Conservation (phyloP, 208 protist genomes). For the Trypanosoma platydactyli region DNA sequence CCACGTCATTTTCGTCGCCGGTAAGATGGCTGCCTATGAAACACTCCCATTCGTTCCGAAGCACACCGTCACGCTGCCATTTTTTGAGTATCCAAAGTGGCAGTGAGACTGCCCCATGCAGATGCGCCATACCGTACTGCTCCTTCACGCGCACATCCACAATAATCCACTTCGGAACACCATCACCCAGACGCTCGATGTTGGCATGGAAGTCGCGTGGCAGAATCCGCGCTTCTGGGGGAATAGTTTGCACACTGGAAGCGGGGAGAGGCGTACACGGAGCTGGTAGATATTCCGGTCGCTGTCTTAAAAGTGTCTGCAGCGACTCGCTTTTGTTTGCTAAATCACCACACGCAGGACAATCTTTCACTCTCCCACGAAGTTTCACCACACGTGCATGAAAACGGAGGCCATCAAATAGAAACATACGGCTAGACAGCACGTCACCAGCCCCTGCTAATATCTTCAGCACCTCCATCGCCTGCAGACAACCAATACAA, state of each 20-base stretch:
- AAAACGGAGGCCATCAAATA: constrained; percentile 83
- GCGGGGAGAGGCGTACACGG: constrained; percentile 21
- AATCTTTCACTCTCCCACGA: constrained; percentile 49
- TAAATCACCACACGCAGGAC: constrained; percentile 58
- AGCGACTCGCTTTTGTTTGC: constrained; percentile 19
- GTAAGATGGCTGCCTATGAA: constrained; percentile 14
- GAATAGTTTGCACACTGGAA: constrained; percentile 10
- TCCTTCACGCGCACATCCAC: constrained; percentile 71
- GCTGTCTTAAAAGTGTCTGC: constrained; percentile 17
- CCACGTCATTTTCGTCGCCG: neutral
- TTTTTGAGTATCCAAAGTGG: constrained; percentile 53
- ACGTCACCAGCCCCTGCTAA: constrained; percentile 63
- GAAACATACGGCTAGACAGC: constrained; percentile 74
- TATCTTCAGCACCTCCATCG: constrained; percentile 91
- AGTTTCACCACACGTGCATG: constrained; percentile 71
- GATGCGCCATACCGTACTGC: constrained; percentile 86
- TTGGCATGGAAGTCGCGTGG: constrained; percentile 5
- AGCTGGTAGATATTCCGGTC: constrained; percentile 58
- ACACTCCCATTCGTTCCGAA: constrained; percentile 18
- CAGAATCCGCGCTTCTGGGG: neutral
- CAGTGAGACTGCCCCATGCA: constrained; percentile 49
- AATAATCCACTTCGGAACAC: constrained; percentile 11
- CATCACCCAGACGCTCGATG: neutral
- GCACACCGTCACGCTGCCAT: constrained; percentile 37
- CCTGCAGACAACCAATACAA: constrained; percentile 94